Conservation (phyloP, 176 grass and related monocot genomes). For the Pharus latifolius region DNA sequence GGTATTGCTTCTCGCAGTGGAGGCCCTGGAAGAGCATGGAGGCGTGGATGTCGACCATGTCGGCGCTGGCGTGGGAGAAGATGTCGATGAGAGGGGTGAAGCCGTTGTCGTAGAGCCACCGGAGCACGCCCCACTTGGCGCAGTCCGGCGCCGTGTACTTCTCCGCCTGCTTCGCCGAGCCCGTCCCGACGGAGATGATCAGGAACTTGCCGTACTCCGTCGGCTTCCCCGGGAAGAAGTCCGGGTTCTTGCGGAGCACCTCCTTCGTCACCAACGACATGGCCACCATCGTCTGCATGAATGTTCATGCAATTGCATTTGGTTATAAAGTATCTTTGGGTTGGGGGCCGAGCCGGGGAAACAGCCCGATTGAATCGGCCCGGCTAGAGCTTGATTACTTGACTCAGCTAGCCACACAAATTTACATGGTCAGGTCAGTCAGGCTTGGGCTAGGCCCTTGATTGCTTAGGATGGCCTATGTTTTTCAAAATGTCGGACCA, state of each 20-base stretch:
- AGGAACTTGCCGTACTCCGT: slow-evolving; percentile 36
- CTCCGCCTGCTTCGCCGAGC: slow-evolving; percentile 11
- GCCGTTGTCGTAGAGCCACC: slow-evolving; percentile 33
- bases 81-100: slow-evolving; percentile 50
- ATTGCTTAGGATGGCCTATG: too few relatives aligned
- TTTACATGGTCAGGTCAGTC: too few relatives aligned
- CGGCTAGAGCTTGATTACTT: too few relatives aligned
- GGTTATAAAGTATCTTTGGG: too few relatives aligned
- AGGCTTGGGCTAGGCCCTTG: too few relatives aligned
- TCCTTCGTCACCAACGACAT: slow-evolving; percentile 33
- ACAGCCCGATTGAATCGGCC: too few relatives aligned
- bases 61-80: slow-evolving; percentile 48
- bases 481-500: too few relatives aligned
- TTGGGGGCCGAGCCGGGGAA: too few relatives aligned
- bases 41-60: slow-evolving; percentile 65
- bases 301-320: not conserved
- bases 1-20: slow-evolving; percentile 11
- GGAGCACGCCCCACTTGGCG: slow-evolving; percentile 33
- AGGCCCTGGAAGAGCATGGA: slow-evolving; percentile 35
- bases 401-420: too few relatives aligned
- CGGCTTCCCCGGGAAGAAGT: slow-evolving; percentile 24
- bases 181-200: slow-evolving; percentile 55
- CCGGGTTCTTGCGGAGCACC: slow-evolving; percentile 19
- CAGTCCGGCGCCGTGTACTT: slow-evolving; percentile 22
- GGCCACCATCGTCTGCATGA: slow-evolving; percentile 28